A percentile compares a stretch with the other conserved stretches of the same genome.
These are phyloP conservation scores for Silene latifolia DNA, from an alignment of 148 eudicot genomes.

Conservation along the genomic window DNA sequence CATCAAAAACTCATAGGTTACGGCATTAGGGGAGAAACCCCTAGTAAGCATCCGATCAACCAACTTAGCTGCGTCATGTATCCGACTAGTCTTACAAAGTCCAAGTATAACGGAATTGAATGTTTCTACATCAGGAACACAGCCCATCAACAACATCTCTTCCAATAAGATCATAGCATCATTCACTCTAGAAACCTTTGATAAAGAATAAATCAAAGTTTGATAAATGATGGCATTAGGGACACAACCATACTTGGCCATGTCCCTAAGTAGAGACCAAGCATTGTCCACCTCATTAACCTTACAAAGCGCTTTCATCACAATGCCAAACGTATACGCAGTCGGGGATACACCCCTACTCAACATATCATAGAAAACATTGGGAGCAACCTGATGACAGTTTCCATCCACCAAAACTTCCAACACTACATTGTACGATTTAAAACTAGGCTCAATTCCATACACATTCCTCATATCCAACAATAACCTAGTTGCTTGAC, in stretches of 20 bases:
- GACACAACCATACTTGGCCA: slow-evolving; percentile 93
- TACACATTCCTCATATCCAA: slow-evolving; percentile 78
- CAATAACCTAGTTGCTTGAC: slow-evolving; percentile 83
- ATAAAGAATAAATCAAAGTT: slow-evolving; percentile 71
- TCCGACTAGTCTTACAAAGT: slow-evolving; percentile 59
- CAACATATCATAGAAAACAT: slow-evolving; percentile 85
- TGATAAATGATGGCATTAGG: slow-evolving; percentile 82
- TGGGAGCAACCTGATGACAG: slow-evolving; percentile 70
- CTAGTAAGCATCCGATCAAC: slow-evolving; percentile 79
- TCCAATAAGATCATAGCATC: slow-evolving; percentile 70
- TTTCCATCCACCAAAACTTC: slow-evolving; percentile 67
- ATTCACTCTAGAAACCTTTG: slow-evolving; percentile 53
- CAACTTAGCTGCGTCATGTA: slow-evolving; percentile 79
- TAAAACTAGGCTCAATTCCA: slow-evolving; percentile 59
- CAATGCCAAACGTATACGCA: slow-evolving; percentile 68
- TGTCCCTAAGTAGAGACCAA: slow-evolving; percentile 72
- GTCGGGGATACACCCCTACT: slow-evolving; percentile 70
- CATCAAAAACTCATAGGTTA: slow-evolving; percentile 78
- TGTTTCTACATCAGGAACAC: slow-evolving; percentile 81
- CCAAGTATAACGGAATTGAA: slow-evolving; percentile 76
- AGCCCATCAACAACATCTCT: slow-evolving; percentile 93
- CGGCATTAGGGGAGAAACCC: slow-evolving; percentile 55
- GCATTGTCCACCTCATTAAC: slow-evolving; percentile 75
- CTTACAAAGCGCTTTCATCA: slow-evolving; percentile 78
- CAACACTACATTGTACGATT: slow-evolving; percentile 77